phyloP scores from a whole-genome alignment of 176 grass and related monocot species.

The Paspalum notatum region DNA sequence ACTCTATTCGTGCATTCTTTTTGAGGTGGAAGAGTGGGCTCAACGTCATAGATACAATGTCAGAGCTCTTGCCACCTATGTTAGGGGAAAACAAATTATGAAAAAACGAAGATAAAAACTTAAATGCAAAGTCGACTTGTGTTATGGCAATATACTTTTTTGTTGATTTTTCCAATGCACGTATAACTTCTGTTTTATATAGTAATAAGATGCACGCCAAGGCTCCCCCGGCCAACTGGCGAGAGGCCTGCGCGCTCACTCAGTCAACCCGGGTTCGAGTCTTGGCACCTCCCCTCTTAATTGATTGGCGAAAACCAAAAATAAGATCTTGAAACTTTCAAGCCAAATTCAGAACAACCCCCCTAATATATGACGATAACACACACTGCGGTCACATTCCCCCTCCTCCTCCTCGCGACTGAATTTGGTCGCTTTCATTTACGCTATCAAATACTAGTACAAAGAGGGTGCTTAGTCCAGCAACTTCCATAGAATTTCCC shows the following conservation, averaged over 20 bases:
- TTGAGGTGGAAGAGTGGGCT: background rate
- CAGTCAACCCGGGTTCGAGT: too few species aligned
- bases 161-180: too few species aligned
- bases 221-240: too few species aligned
- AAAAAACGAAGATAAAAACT: background rate
- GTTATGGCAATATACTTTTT: slow-evolving; percentile 2
- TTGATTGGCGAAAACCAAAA: too few species aligned
- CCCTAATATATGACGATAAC: background rate
- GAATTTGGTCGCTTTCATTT: background rate
- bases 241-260: too few species aligned
- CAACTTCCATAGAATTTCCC: slow-evolving; percentile 19
- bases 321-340: slow-evolving; percentile 30
- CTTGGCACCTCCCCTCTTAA: too few species aligned
- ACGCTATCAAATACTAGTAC: background rate
- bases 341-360: background rate
- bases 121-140: slow-evolving; percentile 18
- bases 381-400: too few species aligned
- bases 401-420: too few species aligned
- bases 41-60: slow-evolving; percentile 13
- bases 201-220: too few species aligned
- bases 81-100: background rate
- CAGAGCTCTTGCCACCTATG: slow-evolving; percentile 1
- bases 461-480: background rate
- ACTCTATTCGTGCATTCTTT: background rate
- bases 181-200: too few species aligned